Percentiles rank a stretch among this genome's conserved stretches.
phyloP scores from a whole-genome alignment of 1,139 yeast species.

The Lodderomyces orthopsilosis region DNA sequence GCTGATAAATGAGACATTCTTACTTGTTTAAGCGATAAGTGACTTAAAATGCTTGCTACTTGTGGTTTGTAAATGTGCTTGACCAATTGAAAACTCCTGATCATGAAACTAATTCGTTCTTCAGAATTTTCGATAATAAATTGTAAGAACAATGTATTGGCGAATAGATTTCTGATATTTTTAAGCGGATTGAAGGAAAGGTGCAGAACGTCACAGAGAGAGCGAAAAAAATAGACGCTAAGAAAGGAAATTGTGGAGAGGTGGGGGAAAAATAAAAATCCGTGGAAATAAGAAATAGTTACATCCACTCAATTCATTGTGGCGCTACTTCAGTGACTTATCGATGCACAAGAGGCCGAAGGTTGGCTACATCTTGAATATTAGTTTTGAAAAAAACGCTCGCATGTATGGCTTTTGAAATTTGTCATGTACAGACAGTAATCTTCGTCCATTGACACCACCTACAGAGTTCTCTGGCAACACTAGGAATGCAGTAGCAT shows the following conservation, averaged over 20 bases:
- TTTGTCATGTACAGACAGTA: no score
- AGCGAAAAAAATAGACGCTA: background rate
- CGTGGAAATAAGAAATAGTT: background rate
- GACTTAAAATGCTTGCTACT: background rate
- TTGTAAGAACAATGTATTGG: no score
- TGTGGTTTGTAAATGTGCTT: background rate
- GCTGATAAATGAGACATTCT: conserved; percentile 7
- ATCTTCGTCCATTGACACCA: no score
- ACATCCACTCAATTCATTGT: background rate
- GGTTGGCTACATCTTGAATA: no score
- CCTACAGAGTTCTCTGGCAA: background rate
- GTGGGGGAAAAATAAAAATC: background rate
- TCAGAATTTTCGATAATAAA: no score
- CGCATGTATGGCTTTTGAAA: no score
- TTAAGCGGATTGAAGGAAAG: background rate
- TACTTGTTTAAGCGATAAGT: background rate
- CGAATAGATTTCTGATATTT: background rate
- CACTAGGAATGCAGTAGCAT: conserved; percentile 11
- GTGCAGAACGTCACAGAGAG: background rate
- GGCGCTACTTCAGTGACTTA: background rate
- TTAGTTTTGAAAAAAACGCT: no score
- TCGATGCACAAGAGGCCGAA: no score
- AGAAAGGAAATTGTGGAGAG: background rate
- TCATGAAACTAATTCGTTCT: background rate
- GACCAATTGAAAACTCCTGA: background rate